Base-by-base conservation (phyloP, 2,329 filamentous ascomycete species). In the Alternaria longipes region DNA sequence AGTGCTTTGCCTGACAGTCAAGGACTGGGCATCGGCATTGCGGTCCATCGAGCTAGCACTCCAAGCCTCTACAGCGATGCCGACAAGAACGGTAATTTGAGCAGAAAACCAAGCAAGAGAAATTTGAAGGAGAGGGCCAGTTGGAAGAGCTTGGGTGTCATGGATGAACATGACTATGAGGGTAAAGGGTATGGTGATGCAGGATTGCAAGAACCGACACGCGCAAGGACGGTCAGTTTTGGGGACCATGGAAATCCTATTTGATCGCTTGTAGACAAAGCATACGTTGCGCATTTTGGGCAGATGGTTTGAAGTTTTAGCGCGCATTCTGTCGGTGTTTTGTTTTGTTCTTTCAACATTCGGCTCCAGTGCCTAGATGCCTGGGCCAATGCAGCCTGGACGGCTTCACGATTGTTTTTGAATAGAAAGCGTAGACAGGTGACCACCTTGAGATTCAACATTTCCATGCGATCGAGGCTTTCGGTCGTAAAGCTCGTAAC, bases 161-260 rank as follows among this genome's bases (percentile, higher is more conserved):
- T 50, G 30, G 34, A 52, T 18, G 54, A 58, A 46, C 12, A 38
- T 3, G 46, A 26, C 22, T 60, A 63, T 40, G 59, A 51, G 38
- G 50, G 54, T 18, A 30, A 22, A n/a, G 34, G 36, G n/a, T 54
- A 54, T 41, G 42, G n/a, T 2, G 36, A 28, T 18, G 50, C 8
- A 3, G 24, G 50, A 11, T 24, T 42, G 44, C 42, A 54, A 28
- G 44, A 54, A 16, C 51, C 45, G 16, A 41, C 30, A 18, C 36
- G 56, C n/a, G 46, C 50, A 16, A 55, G 52, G 41, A 55, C 51
- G 9, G 40, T 51, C 14, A 59, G 40, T 24, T 59, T 46, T 42
- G 49, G 51, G n/a, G n/a, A 40, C 38, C 24, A 53, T 32, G 50
- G 36, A 6, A 9, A 18, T 24, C 12, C 9, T 32, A 38, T 32